Conservation (phyloP, 169 alveolate genomes). For the Plasmodium blacklocki region DNA sequence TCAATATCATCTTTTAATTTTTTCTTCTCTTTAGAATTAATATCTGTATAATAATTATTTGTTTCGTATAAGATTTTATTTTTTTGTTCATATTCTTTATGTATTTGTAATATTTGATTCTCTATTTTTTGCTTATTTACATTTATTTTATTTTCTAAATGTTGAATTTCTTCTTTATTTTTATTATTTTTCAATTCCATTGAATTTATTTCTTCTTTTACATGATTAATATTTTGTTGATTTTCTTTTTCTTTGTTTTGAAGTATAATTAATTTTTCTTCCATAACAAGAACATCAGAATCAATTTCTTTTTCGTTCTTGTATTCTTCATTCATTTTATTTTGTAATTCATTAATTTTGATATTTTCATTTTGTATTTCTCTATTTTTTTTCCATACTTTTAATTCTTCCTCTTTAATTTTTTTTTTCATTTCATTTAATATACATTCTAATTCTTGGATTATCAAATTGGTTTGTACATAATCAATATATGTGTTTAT, state of each 20-base stretch:
- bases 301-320: slow-evolving; percentile 45
- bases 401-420: slow-evolving; percentile 85
- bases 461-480: not conserved
- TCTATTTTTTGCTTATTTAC: not conserved
- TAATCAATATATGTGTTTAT: not conserved
- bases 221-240: not conserved
- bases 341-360: slow-evolving; percentile 59
- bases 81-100: slow-evolving; percentile 71
- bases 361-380: slow-evolving; percentile 77
- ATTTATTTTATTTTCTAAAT: no score
- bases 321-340: slow-evolving; percentile 32
- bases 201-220: slow-evolving; percentile 8
- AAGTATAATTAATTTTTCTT: slow-evolving; percentile 10
- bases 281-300: not conserved
- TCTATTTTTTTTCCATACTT: slow-evolving; percentile 78
- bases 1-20: slow-evolving; percentile 48
- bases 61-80: slow-evolving; percentile 12
- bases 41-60: slow-evolving; percentile 7
- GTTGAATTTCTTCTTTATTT: not conserved
- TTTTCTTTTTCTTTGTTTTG: slow-evolving; percentile 4
- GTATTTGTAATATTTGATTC: slow-evolving; percentile 22
- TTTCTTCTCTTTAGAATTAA: slow-evolving; percentile 42
- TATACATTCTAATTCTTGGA: not conserved
- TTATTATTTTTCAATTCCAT: not conserved
- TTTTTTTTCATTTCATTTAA: slow-evolving; percentile 26